phyloP scores from a whole-genome alignment of 768 basidiomycete species.

The Daedaleopsis nitida region DNA sequence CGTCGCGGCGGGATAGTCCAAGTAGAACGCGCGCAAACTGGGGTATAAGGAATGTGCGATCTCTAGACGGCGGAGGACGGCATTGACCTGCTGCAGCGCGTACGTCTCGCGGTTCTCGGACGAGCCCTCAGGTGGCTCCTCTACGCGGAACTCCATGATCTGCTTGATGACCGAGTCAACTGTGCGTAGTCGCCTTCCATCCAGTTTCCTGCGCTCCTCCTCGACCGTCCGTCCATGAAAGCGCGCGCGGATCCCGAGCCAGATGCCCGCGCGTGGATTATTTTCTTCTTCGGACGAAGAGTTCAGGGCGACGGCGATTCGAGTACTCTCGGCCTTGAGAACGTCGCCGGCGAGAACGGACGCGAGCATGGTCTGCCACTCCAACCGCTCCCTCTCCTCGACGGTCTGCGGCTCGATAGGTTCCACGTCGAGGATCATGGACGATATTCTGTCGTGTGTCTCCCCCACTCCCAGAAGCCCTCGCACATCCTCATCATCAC shows the following conservation, averaged over 20 bases:
- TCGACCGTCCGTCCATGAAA: constrained; percentile 77
- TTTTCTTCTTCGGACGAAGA: constrained; percentile 70
- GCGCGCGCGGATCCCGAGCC: constrained; percentile 89
- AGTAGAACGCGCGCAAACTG: constrained; percentile 73
- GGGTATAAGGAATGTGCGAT: constrained; percentile 88
- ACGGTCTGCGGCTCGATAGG: constrained; percentile 65
- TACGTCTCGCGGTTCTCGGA: constrained; percentile 39
- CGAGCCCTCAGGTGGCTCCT: constrained; percentile 38
- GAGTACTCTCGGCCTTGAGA: constrained; percentile 90
- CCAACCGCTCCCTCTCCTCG: constrained; percentile 80
- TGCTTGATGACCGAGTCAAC: constrained; percentile 88
- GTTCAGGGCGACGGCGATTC: constrained; percentile 81
- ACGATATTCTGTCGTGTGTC: constrained; percentile 51
- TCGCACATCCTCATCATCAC: constrained; percentile 71
- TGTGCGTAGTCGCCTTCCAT: constrained; percentile 78
- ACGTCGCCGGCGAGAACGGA: constrained; percentile 95
- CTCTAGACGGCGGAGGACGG: constrained; percentile 73
- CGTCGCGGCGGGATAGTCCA: constrained; percentile 74
- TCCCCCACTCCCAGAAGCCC: constrained; percentile 46
- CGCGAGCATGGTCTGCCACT: constrained; percentile 95
- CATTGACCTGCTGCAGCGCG: constrained; percentile 63
- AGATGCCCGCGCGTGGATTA: constrained; percentile 69
- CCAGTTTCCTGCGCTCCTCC: constrained; percentile 80
- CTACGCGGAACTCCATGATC: constrained; percentile 73
- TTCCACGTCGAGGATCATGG: constrained; percentile 61